A percentile compares a stretch with the other conserved stretches of the same genome.
phyloP scores from a whole-genome alignment of 78 protist species.

The Monosiga brevicollis region DNA sequence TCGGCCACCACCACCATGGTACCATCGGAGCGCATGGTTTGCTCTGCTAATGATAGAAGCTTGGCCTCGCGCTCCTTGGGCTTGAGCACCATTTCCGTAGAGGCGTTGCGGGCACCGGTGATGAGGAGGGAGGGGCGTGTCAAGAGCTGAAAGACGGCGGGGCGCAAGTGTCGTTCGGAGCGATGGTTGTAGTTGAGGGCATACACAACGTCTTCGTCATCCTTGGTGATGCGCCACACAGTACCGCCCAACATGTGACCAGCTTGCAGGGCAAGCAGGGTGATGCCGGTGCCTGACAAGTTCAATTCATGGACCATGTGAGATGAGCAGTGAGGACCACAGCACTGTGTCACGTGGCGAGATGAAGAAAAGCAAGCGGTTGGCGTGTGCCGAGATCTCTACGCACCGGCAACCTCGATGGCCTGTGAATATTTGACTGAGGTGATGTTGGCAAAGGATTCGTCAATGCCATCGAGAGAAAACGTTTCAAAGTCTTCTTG shows the following conservation, averaged over 20 bases:
- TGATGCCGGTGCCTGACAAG: conserved; percentile 5
- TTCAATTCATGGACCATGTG: no score
- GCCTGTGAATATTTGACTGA: no score
- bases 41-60: background rate
- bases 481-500: background rate
- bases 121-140: conserved; percentile 67
- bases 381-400: no score
- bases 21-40: conserved; percentile 57
- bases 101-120: conserved; percentile 49
- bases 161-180: conserved; percentile 63
- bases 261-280: conserved; percentile 34
- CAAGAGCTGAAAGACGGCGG: conserved; percentile 36
- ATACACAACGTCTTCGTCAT: conserved; percentile 74
- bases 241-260: conserved; percentile 83
- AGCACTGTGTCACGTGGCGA: no score
- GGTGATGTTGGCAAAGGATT: no score
- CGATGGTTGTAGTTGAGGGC: conserved; percentile 75
- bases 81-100: background rate
- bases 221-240: conserved; percentile 77
- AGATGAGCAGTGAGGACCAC: no score
- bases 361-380: no score
- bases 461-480: no score
- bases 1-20: conserved; percentile 69
- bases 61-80: no score
- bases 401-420: no score